Conservation (phyloP, 2,329 filamentous ascomycete species). For the Leptosphaerulina australis region DNA sequence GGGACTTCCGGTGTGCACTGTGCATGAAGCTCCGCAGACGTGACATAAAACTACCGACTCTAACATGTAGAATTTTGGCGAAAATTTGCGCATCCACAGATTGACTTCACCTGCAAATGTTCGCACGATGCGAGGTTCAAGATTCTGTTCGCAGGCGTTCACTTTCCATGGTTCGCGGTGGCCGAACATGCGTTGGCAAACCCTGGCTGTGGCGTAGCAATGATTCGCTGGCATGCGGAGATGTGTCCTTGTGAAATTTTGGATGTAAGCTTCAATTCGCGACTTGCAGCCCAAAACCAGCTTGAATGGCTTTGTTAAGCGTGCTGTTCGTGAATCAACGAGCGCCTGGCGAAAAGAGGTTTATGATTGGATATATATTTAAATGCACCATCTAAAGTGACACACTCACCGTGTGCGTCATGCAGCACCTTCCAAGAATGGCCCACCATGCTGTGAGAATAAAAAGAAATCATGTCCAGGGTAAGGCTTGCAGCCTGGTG, state of each 20-base stretch:
- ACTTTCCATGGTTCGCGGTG: neutral
- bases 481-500: conserved; percentile 24
- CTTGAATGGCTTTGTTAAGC: neutral
- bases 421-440: neutral
- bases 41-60: conserved; percentile 9
- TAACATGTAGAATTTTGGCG: conserved; percentile 1
- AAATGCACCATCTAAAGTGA: conserved; percentile 6
- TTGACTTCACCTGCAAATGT: neutral
- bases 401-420: neutral
- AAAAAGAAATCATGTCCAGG: conserved; percentile 22
- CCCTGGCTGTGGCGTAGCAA: conserved; percentile 19
- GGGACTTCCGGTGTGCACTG: conserved; percentile 15
- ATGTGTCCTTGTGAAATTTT: neutral
- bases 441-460: conserved; percentile 4
- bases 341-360: conserved; percentile 13
- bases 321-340: neutral
- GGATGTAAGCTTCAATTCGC: neutral
- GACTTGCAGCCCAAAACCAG: neutral
- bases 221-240: conserved; percentile 21
- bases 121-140: neutral
- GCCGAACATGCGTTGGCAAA: conserved; percentile 17
- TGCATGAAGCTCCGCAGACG: conserved; percentile 4
- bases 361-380: conserved; percentile 15
- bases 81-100: conserved; percentile 6
- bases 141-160: neutral